A percentile compares a stretch with the other conserved stretches of the same genome.
phyloP scores from a whole-genome alignment of 345 rosid genomes.

The Geranium brycei region DNA sequence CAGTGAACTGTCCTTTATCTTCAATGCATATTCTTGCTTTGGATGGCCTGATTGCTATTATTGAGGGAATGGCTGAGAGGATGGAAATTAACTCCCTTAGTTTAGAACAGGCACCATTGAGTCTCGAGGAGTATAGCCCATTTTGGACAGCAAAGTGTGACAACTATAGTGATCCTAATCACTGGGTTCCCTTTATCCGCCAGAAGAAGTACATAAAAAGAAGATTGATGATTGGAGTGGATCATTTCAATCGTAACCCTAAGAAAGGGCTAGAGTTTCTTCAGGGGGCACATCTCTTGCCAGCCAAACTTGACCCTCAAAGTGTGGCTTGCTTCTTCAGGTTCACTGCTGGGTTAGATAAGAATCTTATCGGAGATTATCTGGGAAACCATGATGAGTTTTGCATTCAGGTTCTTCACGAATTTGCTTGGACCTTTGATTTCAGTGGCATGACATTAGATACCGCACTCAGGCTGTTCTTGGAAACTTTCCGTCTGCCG shows the following conservation, averaged over 20 bases:
- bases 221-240: slow-evolving; percentile 97
- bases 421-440: slow-evolving; percentile 97
- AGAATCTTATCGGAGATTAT: slow-evolving; percentile 97
- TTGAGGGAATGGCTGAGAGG: slow-evolving; percentile 99
- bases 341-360: slow-evolving; percentile 90
- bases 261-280: slow-evolving; percentile 97
- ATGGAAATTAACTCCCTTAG: slow-evolving; percentile 54
- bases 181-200: slow-evolving; percentile 91
- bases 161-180: slow-evolving; percentile 59
- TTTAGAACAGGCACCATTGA: slow-evolving; percentile 60
- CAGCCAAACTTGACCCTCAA: slow-evolving; percentile 97
- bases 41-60: slow-evolving; percentile 90
- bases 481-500: slow-evolving; percentile 91
- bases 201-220: slow-evolving; percentile 88
- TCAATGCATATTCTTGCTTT: slow-evolving; percentile 95
- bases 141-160: slow-evolving; percentile 98
- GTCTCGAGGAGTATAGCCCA: slow-evolving; percentile 79
- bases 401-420: slow-evolving; percentile 97
- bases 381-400: slow-evolving; percentile 97
- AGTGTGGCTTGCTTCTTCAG: slow-evolving; percentile 99
- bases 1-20: slow-evolving; percentile 90
- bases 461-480: slow-evolving; percentile 81
- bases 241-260: slow-evolving; percentile 98
- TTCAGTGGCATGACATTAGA: slow-evolving; percentile 94
- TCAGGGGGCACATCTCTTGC: slow-evolving; percentile 95